Percentiles rank a stretch among this genome's conserved stretches.
These are phyloP conservation scores for Mycena galopus DNA, from an alignment of 768 basidiomycete species.

Conservation along the genomic window DNA sequence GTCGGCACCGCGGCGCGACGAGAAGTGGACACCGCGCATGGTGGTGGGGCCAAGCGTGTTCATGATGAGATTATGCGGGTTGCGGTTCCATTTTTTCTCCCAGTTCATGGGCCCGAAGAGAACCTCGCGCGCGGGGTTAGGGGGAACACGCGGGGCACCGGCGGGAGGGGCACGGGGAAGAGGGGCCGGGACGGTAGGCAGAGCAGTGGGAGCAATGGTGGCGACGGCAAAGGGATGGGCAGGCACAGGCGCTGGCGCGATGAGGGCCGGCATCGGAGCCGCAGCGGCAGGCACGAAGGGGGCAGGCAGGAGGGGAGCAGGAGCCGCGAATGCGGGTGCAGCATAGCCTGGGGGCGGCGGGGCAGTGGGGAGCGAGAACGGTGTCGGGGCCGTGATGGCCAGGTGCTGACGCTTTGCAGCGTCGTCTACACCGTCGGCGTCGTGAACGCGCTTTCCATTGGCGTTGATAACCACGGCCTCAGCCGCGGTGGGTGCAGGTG, in stretches of 20 bases:
- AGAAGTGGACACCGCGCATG: background rate
- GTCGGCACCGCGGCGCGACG: constrained; percentile 1
- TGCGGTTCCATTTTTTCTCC: background rate
- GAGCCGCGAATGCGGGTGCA: background rate
- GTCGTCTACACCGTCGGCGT: background rate
- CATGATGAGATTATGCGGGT: background rate
- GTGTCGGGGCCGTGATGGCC: background rate
- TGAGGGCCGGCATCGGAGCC: no score
- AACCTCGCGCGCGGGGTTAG: background rate
- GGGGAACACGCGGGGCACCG: background rate
- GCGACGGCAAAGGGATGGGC: no score
- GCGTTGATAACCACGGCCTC: background rate
- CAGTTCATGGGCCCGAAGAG: constrained; percentile 3
- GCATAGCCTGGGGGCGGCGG: background rate
- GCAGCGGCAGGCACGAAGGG: background rate
- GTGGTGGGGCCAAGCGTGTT: background rate
- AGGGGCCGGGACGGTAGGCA: background rate
- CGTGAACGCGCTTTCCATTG: background rate
- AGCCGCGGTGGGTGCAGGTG: background rate
- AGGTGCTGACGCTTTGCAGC: background rate
- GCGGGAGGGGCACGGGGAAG: background rate
- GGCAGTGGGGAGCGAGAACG: background rate
- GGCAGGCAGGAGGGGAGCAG: background rate
- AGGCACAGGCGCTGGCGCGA: background rate
- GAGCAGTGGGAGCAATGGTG: background rate